Base-by-base conservation (phyloP, 768 basidiomycete species). In the Cytidiella melzeri region DNA sequence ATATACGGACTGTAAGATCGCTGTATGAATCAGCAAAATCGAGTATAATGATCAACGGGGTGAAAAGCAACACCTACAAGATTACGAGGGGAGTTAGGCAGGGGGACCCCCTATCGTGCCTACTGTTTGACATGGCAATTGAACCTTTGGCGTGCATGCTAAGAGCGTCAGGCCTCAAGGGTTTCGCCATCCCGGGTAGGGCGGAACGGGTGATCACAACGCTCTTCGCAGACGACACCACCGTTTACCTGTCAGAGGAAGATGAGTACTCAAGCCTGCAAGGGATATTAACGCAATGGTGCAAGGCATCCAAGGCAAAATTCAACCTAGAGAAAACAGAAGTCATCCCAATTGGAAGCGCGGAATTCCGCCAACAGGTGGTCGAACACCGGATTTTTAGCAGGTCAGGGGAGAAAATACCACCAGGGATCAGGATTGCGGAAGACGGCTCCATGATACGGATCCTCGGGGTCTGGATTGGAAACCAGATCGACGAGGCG, bases 261-360 rank as follows among this genome's bases (percentile, higher is more conserved):
- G 69, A 69, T 44, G 26, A 52, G 9, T 55, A 51, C 21, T 10
- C 13, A 9, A 40, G 19, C 13, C 49, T 60, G 0, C 12, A 45
- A 19, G 19, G 36, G 0, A 57, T 61, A 0, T 50, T 64, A 0
- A 45, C 55, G 0, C 44, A 19, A 21, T 63, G 60, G 60, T 63
- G 62, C 38, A 2, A 24, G 21, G 62, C 63, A 3, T 56, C 63
- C 0, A 44, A 47, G 0, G 62, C 62, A 0, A 59, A 55, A 21
- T 63, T 63, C 52, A 63, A 63, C 42, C 34, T 45, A 0, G 30
- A 36, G 0, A 63, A 63, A 38, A 63, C 62, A 6, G 58, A 55
- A 25, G 46, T 63, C 0, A 47, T 63, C 0, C 62, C 60, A 0
- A 41, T 63, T 3, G 62, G 62, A 0, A 20, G 47, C 15, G 6